Conservation (phyloP, 163 green algal genomes). For the Smithsoniella earleae region DNA sequence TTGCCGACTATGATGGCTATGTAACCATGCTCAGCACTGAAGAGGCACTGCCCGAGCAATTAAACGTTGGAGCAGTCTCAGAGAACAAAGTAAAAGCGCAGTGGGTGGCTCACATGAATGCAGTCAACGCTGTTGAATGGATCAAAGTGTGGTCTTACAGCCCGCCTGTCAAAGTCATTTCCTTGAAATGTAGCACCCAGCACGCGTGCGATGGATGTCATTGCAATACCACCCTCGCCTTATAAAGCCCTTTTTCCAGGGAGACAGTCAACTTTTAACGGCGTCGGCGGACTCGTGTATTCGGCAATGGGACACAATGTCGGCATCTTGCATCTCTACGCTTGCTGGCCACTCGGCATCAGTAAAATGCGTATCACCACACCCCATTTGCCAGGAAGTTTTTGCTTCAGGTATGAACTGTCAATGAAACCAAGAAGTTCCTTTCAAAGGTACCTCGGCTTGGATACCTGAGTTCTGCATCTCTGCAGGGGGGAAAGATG, state of each 20-base stretch:
- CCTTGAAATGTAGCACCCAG: background rate
- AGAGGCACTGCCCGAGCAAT: background rate
- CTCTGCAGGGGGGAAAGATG: slow-evolving; percentile 20
- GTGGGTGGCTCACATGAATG: slow-evolving; percentile 6
- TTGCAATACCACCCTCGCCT: background rate
- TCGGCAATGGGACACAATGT: slow-evolving; percentile 24
- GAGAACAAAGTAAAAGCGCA: slow-evolving; percentile 13
- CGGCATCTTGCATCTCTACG: background rate
- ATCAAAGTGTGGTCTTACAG: slow-evolving; percentile 29
- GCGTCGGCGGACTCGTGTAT: background rate
- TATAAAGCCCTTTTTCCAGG: background rate
- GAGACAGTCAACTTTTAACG: slow-evolving; percentile 20
- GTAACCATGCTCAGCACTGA: slow-evolving; percentile 17
- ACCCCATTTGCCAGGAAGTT: slow-evolving; percentile 19
- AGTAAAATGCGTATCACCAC: slow-evolving; percentile 7
- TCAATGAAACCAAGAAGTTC: no score
- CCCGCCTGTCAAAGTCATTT: background rate
- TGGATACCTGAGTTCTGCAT: no score
- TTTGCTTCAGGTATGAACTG: slow-evolving; percentile 5
- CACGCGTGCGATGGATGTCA: background rate
- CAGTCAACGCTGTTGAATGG: background rate
- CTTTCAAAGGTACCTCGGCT: no score
- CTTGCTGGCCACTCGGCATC: background rate
- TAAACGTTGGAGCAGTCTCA: background rate
- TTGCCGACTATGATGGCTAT: slow-evolving; percentile 10